Evolutionary conservation across 2,329 filamentous ascomycete genomes (phyloP).

Genomic region (Aspergillus nomiae): DNA sequence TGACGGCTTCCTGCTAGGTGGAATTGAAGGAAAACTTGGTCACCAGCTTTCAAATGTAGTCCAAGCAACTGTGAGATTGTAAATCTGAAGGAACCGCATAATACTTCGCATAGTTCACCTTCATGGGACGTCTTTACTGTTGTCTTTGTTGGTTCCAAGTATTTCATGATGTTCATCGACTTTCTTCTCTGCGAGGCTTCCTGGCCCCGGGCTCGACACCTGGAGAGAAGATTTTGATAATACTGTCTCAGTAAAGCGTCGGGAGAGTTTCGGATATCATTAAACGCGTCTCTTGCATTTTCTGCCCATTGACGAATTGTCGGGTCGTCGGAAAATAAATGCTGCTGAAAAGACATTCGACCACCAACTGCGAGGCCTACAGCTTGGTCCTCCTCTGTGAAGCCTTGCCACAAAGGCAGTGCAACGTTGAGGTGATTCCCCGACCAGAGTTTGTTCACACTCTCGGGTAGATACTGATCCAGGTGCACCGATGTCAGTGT

Average conservation of each 20-base stretch:
- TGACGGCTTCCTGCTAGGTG: neutral
- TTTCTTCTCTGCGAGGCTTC: too few species aligned
- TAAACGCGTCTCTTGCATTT: too few species aligned
- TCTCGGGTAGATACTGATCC: slow-evolving; percentile 7
- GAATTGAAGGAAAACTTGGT: neutral
- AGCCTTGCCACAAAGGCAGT: slow-evolving; percentile 14
- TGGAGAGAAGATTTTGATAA: too few species aligned
- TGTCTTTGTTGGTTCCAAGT: too few species aligned
- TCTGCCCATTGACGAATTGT: too few species aligned
- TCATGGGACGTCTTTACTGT: too few species aligned
- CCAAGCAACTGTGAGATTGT: neutral
- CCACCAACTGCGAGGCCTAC: neutral
- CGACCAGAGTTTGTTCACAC: neutral
- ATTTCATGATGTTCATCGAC: too few species aligned
- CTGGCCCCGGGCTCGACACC: too few species aligned
- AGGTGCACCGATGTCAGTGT: slow-evolving; percentile 10
- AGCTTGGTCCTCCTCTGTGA: neutral
- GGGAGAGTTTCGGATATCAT: too few species aligned
- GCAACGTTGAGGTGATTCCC: slow-evolving; percentile 16
- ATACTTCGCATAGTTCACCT: fast-evolving
- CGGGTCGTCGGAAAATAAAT: neutral
- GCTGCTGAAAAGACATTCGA: neutral
- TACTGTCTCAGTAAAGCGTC: too few species aligned
- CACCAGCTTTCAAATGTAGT: neutral
- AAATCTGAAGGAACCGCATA: neutral